Evolutionary conservation across 495 filamentous ascomycete genomes (phyloP).

Genomic region (Penicillium taxi): DNA sequence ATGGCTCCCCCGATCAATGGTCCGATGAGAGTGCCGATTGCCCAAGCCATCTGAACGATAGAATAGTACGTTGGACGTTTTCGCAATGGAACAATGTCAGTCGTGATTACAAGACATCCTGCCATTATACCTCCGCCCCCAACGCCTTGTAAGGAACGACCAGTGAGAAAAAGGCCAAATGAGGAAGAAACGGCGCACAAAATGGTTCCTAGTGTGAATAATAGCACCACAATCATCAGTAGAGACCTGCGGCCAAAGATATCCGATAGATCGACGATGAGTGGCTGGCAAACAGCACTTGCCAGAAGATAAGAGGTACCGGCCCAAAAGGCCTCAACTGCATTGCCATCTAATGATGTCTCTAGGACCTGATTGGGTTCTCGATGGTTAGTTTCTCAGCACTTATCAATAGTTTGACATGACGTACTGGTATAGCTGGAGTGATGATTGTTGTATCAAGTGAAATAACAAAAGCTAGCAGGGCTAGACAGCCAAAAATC

Average conservation of each 20-base stretch:
- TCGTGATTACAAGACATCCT: conserved; percentile 21
- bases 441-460: too few species aligned
- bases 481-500: too few species aligned
- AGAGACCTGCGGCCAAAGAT: conserved; percentile 36
- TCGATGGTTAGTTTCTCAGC: too few species aligned
- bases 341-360: conserved; percentile 8
- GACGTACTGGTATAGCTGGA: too few species aligned
- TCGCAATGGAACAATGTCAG: conserved; percentile 27
- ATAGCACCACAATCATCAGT: conserved; percentile 16
- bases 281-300: conserved; percentile 48
- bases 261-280: conserved; percentile 38
- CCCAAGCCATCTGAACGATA: conserved; percentile 13
- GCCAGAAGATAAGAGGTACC: conserved; percentile 56
- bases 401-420: too few species aligned
- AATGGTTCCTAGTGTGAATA: conserved; percentile 33
- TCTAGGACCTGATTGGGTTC: too few species aligned
- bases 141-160: conserved; percentile 35
- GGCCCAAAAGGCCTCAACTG: conserved; percentile 42
- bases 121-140: conserved; percentile 29
- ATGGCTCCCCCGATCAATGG: conserved; percentile 25
- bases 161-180: conserved; percentile 27
- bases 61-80: conserved; percentile 18
- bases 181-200: conserved; percentile 32
- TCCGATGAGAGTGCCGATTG: conserved; percentile 20
- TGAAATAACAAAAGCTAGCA: too few species aligned